Percentiles rank a stretch among this genome's conserved stretches.
Evolutionary conservation across 148 eudicot genomes (phyloP).

Genomic region (Rhododendron mucronatum): DNA sequence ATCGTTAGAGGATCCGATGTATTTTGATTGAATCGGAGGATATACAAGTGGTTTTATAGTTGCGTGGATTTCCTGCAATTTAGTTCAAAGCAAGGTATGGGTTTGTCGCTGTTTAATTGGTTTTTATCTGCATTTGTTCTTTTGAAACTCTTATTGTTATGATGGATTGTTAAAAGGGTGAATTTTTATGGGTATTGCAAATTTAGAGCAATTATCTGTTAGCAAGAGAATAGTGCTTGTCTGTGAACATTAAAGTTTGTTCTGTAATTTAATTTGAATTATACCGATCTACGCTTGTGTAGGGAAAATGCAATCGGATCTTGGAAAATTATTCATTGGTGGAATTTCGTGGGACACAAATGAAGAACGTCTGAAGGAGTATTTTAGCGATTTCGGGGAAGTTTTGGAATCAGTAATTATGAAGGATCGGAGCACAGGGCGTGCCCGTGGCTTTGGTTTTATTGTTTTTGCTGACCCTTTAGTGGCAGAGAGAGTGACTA

Average conservation of each 20-base stretch:
- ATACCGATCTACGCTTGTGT: constrained; percentile 12
- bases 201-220: not conserved
- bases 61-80: constrained; percentile 1
- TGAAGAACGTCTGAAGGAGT: constrained; percentile 80
- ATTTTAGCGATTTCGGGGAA: constrained; percentile 67
- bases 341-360: constrained; percentile 89
- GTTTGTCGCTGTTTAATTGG: constrained; percentile 9
- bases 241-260: not conserved
- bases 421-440: constrained; percentile 83
- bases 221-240: not conserved
- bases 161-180: constrained; percentile 16
- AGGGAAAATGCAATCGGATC: constrained; percentile 73
- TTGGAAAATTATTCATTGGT: constrained; percentile 74
- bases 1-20: constrained; percentile 29
- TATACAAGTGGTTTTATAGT: not conserved
- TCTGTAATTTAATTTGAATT: constrained; percentile 6
- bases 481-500: constrained; percentile 67
- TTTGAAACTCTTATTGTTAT: constrained; percentile 5
- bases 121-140: constrained; percentile 20
- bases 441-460: constrained; percentile 88
- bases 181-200: constrained; percentile 11
- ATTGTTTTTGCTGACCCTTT: constrained; percentile 66
- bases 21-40: constrained; percentile 13
- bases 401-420: constrained; percentile 79
- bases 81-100: constrained; percentile 1